Base-by-base conservation (phyloP, 129 eudicot species). In the Deinandra increscens region DNA sequence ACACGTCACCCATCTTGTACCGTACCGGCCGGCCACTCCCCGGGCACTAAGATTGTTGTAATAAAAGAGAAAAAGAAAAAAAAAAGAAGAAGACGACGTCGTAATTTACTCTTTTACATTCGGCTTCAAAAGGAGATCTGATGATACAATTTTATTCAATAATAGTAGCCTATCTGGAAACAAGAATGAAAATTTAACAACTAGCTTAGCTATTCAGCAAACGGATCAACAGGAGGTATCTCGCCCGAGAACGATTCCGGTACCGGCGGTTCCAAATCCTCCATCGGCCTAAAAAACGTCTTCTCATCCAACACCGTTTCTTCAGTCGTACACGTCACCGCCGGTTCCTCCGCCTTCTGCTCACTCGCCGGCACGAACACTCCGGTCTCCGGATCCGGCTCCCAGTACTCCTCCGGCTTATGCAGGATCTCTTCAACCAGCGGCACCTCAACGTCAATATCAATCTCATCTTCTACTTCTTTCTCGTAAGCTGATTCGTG, bases 161-260 rank as follows among this genome's bases (percentile, higher is more conserved):
- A n/a, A n/a, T n/a, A n/a, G n/a, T n/a, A n/a, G n/a, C n/a, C n/a
- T n/a, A n/a, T n/a, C n/a, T n/a, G n/a, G n/a, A n/a, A n/a, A n/a
- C n/a, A n/a, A n/a, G n/a, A n/a, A n/a, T n/a, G n/a, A n/a, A n/a
- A n/a, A n/a, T n/a, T n/a, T n/a, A n/a, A n/a, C n/a, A n/a, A n/a
- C n/a, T n/a, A n/a, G n/a, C n/a, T n/a, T n/a, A n/a, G n/a, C 42
- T 45, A 37, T 2, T 70, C 75, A 15, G 78, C 74, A 43, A 78
- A 78, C 58, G 76, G 82, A 72, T 78, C 78, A 61, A 77, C 81
- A 0, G 78, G 82, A 60, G 82, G 82, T 14, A 60, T 66, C 34
- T 71, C 82, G 7, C 74, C 74, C 0, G 78, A 45, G 38, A 78
- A 78, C 6, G 74, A 46, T 34, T 78, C 69, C 6, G 64, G 46